Conservation (phyloP, 2,329 filamentous ascomycete genomes). For the Monosporascus sp. region DNA sequence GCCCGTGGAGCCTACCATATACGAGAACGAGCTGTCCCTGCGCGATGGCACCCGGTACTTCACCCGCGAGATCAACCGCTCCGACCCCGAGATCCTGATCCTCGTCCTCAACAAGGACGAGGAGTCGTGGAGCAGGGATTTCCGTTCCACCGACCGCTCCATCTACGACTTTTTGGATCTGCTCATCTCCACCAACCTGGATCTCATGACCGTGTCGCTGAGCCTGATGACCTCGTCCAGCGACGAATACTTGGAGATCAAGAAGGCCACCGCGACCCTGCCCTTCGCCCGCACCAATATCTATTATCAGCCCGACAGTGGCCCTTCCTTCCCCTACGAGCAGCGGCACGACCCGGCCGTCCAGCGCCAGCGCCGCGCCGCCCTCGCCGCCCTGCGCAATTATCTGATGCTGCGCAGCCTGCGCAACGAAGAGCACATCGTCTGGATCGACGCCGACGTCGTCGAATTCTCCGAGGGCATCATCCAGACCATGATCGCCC, state of each 20-base stretch:
- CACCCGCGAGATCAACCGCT: conserved; percentile 15
- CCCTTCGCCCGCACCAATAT: conserved; percentile 21
- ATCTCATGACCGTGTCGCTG: conserved; percentile 18
- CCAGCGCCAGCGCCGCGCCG: conserved; percentile 18
- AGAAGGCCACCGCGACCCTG: conserved; percentile 13
- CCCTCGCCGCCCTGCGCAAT: conserved; percentile 26
- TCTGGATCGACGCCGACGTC: conserved; percentile 33
- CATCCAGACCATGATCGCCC: conserved; percentile 25
- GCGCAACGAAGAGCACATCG: conserved; percentile 25
- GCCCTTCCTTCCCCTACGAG: conserved; percentile 11
- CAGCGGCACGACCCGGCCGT: conserved; percentile 18
- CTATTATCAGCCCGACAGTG: conserved; percentile 15
- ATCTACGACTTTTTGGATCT: conserved; percentile 24
- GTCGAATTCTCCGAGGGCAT: conserved; percentile 25
- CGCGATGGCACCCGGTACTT: conserved; percentile 19
- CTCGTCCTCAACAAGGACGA: conserved; percentile 21
- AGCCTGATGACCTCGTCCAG: conserved; percentile 21
- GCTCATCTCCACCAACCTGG: conserved; percentile 19
- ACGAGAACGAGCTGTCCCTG: conserved; percentile 14
- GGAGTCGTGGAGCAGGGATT: conserved; percentile 22
- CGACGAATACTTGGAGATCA: conserved; percentile 18
- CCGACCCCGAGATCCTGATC: conserved; percentile 17
- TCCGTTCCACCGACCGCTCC: conserved; percentile 20
- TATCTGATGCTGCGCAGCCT: conserved; percentile 26
- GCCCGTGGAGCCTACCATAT: conserved; percentile 10